Evolutionary conservation across 805 yeast species (phyloP).

Genomic region (Yarrowia yakushimensis): DNA sequence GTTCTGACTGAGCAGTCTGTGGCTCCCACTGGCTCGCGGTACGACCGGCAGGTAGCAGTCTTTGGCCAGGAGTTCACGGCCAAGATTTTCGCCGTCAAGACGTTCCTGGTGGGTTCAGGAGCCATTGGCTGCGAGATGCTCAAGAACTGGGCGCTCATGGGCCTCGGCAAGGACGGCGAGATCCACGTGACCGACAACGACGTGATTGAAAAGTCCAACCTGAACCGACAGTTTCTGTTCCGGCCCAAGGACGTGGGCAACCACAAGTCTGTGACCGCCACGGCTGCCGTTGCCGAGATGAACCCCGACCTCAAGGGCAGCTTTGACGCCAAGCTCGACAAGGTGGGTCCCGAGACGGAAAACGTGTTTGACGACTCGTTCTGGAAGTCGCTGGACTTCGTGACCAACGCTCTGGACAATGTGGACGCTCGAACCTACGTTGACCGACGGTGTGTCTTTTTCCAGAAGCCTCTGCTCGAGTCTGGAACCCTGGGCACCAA

Average conservation of each 20-base stretch:
- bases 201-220: conserved; percentile 89
- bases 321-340: conserved; percentile 72
- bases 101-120: conserved; percentile 95
- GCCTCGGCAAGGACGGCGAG: conserved; percentile 84
- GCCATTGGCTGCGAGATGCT: conserved; percentile 99
- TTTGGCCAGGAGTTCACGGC: conserved; percentile 79
- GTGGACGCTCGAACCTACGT: conserved; percentile 98
- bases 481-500: conserved; percentile 98
- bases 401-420: conserved; percentile 94
- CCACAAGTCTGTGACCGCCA: conserved; percentile 86
- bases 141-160: conserved; percentile 97
- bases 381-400: conserved; percentile 82
- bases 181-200: conserved; percentile 89
- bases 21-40: conserved; percentile 73
- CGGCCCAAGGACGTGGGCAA: conserved; percentile 92
- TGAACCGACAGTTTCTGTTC: conserved; percentile 94
- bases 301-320: conserved; percentile 79
- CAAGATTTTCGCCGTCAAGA: conserved; percentile 67
- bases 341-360: conserved; percentile 93
- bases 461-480: conserved; percentile 84
- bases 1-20: conserved; percentile 64
- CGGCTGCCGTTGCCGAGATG: conserved; percentile 76
- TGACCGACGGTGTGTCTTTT: conserved; percentile 94
- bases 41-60: conserved; percentile 94
- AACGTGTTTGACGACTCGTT: conserved; percentile 76